These are phyloP conservation scores for Aureobasidium uvarum DNA, from an alignment of 2,329 filamentous ascomycete species.

Conservation along the genomic window DNA sequence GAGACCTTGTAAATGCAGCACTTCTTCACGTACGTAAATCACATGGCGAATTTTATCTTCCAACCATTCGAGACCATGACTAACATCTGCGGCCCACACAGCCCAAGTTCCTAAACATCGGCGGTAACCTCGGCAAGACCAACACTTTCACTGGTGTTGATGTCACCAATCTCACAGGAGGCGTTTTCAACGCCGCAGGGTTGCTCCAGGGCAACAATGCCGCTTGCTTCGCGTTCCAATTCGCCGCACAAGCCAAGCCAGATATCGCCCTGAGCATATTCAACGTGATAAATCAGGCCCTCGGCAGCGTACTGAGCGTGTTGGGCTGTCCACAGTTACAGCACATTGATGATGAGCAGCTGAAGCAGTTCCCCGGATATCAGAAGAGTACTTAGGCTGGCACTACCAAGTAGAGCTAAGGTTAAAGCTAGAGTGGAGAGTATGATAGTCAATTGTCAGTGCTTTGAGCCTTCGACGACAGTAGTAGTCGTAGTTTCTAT, in stretches of 20 bases:
- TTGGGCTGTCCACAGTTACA: slow-evolving; percentile 35
- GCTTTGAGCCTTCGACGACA: not conserved
- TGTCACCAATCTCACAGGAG: slow-evolving; percentile 40
- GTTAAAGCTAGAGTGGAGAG: not conserved
- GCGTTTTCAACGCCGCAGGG: slow-evolving; percentile 44
- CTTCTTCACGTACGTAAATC: slow-evolving; percentile 1
- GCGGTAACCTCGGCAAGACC: slow-evolving; percentile 40
- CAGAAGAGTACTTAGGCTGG: slow-evolving; percentile 10
- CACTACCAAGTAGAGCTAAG: not conserved
- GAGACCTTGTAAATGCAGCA: slow-evolving; percentile 29
- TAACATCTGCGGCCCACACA: slow-evolving; percentile 21
- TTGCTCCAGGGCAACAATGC: slow-evolving; percentile 52
- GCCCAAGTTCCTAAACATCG: slow-evolving; percentile 38
- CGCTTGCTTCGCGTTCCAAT: slow-evolving; percentile 46
- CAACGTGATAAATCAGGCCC: slow-evolving; percentile 37
- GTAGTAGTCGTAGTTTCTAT: not conserved
- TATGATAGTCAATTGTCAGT: not conserved
- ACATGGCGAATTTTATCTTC: not conserved
- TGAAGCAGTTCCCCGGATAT: slow-evolving; percentile 35
- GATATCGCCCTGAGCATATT: slow-evolving; percentile 43
- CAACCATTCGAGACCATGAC: slow-evolving; percentile 27
- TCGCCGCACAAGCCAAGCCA: slow-evolving; percentile 42
- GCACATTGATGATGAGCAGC: slow-evolving; percentile 33
- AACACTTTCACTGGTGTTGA: slow-evolving; percentile 42
- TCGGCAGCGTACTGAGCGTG: slow-evolving; percentile 30